A percentile compares a stretch with the other conserved stretches of the same genome.
Evolutionary conservation across 345 rosid genomes (phyloP).

Genomic region (Pugionium cornutum): DNA sequence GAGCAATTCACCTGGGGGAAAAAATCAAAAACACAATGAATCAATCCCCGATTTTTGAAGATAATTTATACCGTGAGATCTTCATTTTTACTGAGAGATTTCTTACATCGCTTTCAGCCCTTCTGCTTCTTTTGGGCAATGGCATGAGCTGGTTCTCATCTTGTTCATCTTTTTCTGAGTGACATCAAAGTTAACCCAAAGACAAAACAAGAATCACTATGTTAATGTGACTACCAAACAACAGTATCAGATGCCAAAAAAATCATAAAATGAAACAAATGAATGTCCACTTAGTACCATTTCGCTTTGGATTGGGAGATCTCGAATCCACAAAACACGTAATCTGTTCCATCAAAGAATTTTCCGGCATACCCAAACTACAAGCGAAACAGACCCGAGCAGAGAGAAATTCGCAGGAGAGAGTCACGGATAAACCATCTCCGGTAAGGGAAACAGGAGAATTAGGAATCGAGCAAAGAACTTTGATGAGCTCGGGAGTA

Average conservation of each 20-base stretch:
- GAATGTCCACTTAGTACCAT: slow-evolving; percentile 16
- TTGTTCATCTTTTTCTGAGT: slow-evolving; percentile 23
- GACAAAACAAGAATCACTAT: neutral
- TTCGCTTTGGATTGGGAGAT: slow-evolving; percentile 16
- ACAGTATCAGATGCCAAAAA: slow-evolving; percentile 8
- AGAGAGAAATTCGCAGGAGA: slow-evolving; percentile 33
- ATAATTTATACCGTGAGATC: neutral
- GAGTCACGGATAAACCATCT: slow-evolving; percentile 31
- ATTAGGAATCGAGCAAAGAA: slow-evolving; percentile 37
- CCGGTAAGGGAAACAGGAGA: slow-evolving; percentile 39
- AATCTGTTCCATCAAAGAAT: slow-evolving; percentile 16
- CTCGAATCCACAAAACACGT: slow-evolving; percentile 12
- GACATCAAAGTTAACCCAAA: slow-evolving; percentile 1
- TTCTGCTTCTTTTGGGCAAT: slow-evolving; percentile 33
- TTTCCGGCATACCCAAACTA: slow-evolving; percentile 27
- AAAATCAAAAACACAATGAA: neutral
- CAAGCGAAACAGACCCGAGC: slow-evolving; percentile 24
- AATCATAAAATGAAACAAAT: neutral
- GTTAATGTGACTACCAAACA: slow-evolving; percentile 10
- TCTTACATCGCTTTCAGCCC: slow-evolving; percentile 24
- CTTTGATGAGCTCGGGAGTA: slow-evolving; percentile 23
- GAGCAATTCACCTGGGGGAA: slow-evolving; percentile 43
- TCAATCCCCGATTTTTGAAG: neutral
- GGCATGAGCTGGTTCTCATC: slow-evolving; percentile 26
- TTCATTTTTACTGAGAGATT: neutral